Conservation (phyloP, 1,284 basidiomycete species). For the Rhizopogon parksii region DNA sequence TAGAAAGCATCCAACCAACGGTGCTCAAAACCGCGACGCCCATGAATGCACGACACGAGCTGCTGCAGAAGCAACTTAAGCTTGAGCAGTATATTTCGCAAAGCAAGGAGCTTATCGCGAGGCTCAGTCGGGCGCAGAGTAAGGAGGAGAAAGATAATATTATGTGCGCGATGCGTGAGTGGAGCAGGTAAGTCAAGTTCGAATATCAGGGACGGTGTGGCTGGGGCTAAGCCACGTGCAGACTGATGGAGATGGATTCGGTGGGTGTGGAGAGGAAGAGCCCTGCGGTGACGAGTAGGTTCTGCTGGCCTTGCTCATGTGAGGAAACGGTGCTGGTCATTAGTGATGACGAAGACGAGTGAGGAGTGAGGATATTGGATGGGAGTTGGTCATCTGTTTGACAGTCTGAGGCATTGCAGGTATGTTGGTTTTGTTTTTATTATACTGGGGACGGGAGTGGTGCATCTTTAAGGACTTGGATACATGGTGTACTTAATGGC, state of each 20-base stretch:
- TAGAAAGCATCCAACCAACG: constrained; percentile 35
- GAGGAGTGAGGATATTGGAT: constrained; percentile 16
- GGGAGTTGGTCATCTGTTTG: background rate
- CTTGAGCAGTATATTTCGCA: constrained; percentile 63
- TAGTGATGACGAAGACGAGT: constrained; percentile 48
- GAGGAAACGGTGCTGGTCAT: constrained; percentile 40
- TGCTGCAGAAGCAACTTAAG: constrained; percentile 45
- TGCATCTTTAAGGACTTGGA: background rate
- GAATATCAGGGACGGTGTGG: background rate
- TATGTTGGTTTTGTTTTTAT: constrained; percentile 3
- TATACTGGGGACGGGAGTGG: background rate
- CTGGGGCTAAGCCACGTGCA: constrained; percentile 13
- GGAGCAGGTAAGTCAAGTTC: constrained; percentile 24
- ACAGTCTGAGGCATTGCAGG: constrained; percentile 2
- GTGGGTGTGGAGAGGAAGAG: background rate
- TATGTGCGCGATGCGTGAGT: constrained; percentile 47
- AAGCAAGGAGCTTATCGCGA: constrained; percentile 60
- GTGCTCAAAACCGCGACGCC: constrained; percentile 3
- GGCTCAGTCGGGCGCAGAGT: constrained; percentile 46
- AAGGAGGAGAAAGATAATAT: constrained; percentile 59
- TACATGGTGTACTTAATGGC: constrained; percentile 5
- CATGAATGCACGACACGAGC: constrained; percentile 19
- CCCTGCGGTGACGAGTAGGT: constrained; percentile 2
- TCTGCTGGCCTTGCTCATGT: constrained; percentile 39
- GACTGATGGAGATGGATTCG: constrained; percentile 18